phyloP scores from a whole-genome alignment of 257 asterid species.

The Solanum megistacrolobum region DNA sequence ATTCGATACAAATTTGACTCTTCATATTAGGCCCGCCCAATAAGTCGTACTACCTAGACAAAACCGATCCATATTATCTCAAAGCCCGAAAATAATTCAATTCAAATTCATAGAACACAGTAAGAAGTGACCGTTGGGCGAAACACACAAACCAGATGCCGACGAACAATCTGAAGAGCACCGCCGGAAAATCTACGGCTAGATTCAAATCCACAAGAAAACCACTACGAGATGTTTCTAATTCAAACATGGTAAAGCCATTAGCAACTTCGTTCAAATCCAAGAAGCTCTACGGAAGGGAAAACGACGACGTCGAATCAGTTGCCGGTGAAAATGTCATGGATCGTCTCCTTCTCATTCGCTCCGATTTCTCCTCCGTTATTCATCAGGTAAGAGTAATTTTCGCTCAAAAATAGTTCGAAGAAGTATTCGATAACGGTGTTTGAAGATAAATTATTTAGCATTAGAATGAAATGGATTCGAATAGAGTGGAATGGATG shows the following conservation, averaged over 20 bases:
- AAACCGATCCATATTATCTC: background rate
- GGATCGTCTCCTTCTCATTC: slow-evolving; percentile 65
- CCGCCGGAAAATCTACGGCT: background rate
- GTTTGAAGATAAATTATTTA: no score
- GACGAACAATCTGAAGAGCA: background rate
- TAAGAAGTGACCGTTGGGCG: background rate
- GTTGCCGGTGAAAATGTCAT: slow-evolving; percentile 20
- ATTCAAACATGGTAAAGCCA: slow-evolving; percentile 7
- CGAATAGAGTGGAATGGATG: background rate
- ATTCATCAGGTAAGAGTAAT: slow-evolving; percentile 36
- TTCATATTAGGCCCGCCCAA: background rate
- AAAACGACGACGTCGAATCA: background rate
- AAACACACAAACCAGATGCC: background rate
- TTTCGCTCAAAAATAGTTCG: background rate
- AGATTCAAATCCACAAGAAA: background rate
- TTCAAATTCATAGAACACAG: background rate
- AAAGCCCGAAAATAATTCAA: background rate
- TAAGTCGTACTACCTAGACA: background rate
- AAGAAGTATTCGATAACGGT: background rate
- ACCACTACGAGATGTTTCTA: background rate
- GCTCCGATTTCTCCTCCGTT: slow-evolving; percentile 55
- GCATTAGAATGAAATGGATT: background rate
- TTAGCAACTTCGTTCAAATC: slow-evolving; percentile 13
- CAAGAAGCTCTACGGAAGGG: background rate
- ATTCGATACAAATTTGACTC: no score